Base-by-base conservation (phyloP, 352 stramenopile genomes). In the Phytophthora sp. region DNA sequence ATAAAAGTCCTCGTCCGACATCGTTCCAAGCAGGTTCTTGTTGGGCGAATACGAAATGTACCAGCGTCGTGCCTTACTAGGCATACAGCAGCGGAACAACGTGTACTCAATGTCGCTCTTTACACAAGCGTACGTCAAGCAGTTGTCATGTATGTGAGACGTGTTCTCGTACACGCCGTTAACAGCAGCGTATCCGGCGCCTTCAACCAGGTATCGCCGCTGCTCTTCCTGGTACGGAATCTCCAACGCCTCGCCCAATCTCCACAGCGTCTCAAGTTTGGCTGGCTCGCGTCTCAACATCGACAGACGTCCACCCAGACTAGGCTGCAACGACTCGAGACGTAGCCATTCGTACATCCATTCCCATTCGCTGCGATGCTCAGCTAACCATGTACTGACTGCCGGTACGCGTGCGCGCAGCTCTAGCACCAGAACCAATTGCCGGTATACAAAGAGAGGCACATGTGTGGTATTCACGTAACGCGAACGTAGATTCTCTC, bases 21-120 rank as follows among this genome's bases (percentile, higher is more conserved):
- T 84, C 18, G 88, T 96, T 29, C 88, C 88, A 26, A 95, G 76
- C 24, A 93, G 69, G 39, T 78, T 93, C 62, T 91, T 91, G 81
- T 96, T 93, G 6, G 86, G 83, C 21, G 97, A 98, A 73, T 99
- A 97, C 45, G 93, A 98, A 55, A 99, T 96, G 76, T 99, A 99
- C 97, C 97, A 99, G 71, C 97, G 98, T 58, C 98, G 97, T 36
- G 97, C 89, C 62, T 99, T 98, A 65, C 92, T 98, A 12, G 96
- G 90, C 97, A 99, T 99, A 50, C 90, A 96, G 71, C 97, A 99
- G n/a, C 95, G 91, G 76, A 99, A 99, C 15, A 99, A 77, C 16
- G 95, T 99, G 51, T 98, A 95, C 73, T 95, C 78, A 64, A 86
- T 83, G 42, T 86, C 55, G 51, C 81, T 73, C 58, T 85, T 87